Evolutionary conservation across 352 stramenopile species (phyloP), one percentile per base, ranked within the genome.

Genomic region (Plasmopara halstedii): DNA sequence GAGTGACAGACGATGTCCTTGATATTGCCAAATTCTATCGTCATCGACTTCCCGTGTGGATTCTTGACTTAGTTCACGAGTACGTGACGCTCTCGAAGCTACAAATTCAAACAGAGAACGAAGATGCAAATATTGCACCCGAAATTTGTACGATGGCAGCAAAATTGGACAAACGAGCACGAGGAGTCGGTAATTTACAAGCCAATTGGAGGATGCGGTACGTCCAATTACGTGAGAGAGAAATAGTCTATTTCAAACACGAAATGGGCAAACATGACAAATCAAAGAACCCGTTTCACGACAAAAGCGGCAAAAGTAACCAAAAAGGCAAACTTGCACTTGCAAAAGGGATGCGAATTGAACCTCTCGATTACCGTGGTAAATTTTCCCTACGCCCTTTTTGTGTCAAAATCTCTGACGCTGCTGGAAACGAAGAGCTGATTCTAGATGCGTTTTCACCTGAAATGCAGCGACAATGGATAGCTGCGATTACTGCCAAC

Each of bases 201-300:
- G 75, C 75, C 26, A 88, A 88, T 38, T 90, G 79, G 79, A 66
- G 71, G 42, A 85, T 81, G 65, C 61, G 75, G 17, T 83, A 69
- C 39, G 62, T 88, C 20, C 42, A 67, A 31, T 47, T 90, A 26
- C 53, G 55, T 10, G 69, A 58, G 11, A 67, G 46, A 26, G 53
- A 74, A 51, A 57, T 90, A 27, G 25, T 53, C 9, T 88, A 88
- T 58, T 70, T 51, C 46, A 86, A 85, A 53, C 71, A 89, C 55
- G 78, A 87, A 36, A 52, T 53, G 13, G 69, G 70, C 14, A 77
- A 70, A 36, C 23, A 67, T 4, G 54, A 69, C 13, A 50, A 63
- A 10, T 80, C 70, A 20, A 67, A 50, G 44, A 83, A 85, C 46
- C 68, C 68, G 22, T 85, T 86, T 58, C 52, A 79, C 35, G 58